phyloP scores from a whole-genome alignment of 306 rosid species.

The Bauhinia variegata region DNA sequence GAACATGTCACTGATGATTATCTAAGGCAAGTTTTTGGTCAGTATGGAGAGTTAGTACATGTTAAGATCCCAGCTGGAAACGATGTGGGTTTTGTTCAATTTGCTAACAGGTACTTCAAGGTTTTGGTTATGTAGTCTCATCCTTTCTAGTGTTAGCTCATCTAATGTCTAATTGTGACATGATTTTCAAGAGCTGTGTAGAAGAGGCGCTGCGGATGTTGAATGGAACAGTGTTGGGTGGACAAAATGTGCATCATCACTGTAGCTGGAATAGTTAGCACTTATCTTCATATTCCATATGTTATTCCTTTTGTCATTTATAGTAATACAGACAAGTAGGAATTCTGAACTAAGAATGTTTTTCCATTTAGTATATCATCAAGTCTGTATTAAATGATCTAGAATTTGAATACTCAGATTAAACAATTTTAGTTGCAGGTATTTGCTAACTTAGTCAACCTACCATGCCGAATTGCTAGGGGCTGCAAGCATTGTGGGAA shows the following conservation, averaged over 20 bases:
- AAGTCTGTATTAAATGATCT: slow-evolving; percentile 19
- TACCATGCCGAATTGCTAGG: slow-evolving; percentile 92
- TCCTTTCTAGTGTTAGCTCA: too few species aligned
- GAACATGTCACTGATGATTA: too few species aligned
- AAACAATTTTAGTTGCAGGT: slow-evolving; percentile 60
- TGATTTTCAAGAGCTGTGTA: too few species aligned
- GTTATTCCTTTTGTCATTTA: slow-evolving; percentile 10
- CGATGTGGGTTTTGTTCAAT: too few species aligned
- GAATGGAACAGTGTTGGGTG: too few species aligned
- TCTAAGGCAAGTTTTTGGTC: too few species aligned
- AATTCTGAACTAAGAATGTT: slow-evolving; percentile 26
- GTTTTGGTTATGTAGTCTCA: too few species aligned
- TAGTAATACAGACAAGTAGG: not conserved
- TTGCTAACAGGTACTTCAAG: too few species aligned
- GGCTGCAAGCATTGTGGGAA: slow-evolving; percentile 86
- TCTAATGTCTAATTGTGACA: too few species aligned
- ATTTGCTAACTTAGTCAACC: slow-evolving; percentile 76
- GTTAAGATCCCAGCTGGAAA: too few species aligned
- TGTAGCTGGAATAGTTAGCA: slow-evolving; percentile 2
- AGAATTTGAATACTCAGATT: slow-evolving; percentile 3
- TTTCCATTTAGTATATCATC: slow-evolving; percentile 7
- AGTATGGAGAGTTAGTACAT: too few species aligned
- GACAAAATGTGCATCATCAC: slow-evolving; percentile 3
- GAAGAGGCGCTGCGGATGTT: too few species aligned
- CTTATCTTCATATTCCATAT: slow-evolving; percentile 18